A percentile compares a stretch with the other conserved stretches of the same genome.
Conservation (phyloP, 352 stramenopile species). For the Ophiocytium majus region DNA sequence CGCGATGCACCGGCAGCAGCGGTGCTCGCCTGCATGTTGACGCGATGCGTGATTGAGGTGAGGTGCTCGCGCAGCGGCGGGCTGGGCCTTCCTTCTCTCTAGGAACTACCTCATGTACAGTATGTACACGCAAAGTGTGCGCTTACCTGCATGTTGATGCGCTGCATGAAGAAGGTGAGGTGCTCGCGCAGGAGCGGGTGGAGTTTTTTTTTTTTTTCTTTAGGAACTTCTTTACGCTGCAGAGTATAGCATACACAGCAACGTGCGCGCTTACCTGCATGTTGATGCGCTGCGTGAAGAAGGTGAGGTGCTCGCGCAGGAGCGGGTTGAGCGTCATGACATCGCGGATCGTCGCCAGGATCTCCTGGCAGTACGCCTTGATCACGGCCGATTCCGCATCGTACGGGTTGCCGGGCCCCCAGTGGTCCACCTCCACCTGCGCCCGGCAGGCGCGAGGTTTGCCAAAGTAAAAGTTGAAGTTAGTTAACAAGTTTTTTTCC, state of each 20-base stretch:
- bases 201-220: too few relatives aligned
- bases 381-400: slow-evolving; percentile 58
- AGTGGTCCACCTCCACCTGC: slow-evolving; percentile 78
- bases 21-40: too few relatives aligned
- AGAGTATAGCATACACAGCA: too few relatives aligned
- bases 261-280: slow-evolving; percentile 18
- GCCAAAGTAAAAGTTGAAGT: too few relatives aligned
- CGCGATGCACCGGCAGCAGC: too few relatives aligned
- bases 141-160: slow-evolving; percentile 47
- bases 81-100: too few relatives aligned
- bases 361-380: slow-evolving; percentile 95
- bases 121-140: not conserved
- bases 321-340: slow-evolving; percentile 94
- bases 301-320: slow-evolving; percentile 95
- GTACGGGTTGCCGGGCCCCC: slow-evolving; percentile 25
- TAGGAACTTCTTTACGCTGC: too few relatives aligned
- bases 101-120: too few relatives aligned
- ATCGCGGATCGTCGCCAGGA: slow-evolving; percentile 90
- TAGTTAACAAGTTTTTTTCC: too few relatives aligned
- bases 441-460: too few relatives aligned
- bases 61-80: too few relatives aligned
- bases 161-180: slow-evolving; percentile 91
- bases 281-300: slow-evolving; percentile 79
- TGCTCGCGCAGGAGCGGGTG: slow-evolving; percentile 97
- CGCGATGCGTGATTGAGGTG: too few relatives aligned